Evolutionary conservation across 768 basidiomycete species (phyloP), one percentile per base, ranked within the genome.

Genomic region (Hericium erinaceus): DNA sequence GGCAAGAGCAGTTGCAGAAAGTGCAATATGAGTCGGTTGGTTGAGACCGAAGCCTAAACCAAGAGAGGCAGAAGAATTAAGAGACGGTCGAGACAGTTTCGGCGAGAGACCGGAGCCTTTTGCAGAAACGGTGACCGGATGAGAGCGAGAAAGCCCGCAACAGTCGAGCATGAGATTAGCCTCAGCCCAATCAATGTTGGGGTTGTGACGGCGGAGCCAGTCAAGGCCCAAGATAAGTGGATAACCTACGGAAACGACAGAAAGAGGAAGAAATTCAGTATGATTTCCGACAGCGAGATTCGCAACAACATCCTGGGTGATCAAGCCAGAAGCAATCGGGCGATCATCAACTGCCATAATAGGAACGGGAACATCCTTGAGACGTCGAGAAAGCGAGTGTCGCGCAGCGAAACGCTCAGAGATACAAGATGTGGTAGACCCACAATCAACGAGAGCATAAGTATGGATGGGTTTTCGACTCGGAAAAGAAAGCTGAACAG

Each of bases 301-400:
- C 3, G 39, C 16, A 2, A 40, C 39, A 16, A 16, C 16, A 11
- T 40, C 39, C 11, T 40, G 39, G 10, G 39, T 11, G 10, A 40
- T 10, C 39, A 40, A 11, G 16, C 39, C 39, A 10, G 39, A 40
- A 10, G 16, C 16, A 16, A 16, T 33, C 54, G 40, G 18, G 48
- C 68, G 64, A 58, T 75, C 63, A 56, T 76, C 72, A 28, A 75
- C 68, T 1, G 71, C 68, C 33, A 69, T 65, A 38, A 75, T 69
- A 33, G 74, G 71, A 54, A 71, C 57, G 13, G 73, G 71, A 15
- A 60, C 56, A 39, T 66, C 57, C 64, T 71, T 71, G 2, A 58
- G 48, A 58, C 64, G 58, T n/a, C 66, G 66, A 15, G 71, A 65
- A 41, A 75, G 61, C n/a, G 65, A 66, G 52, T 76, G 69, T 9